A percentile compares a stretch with the other conserved stretches of the same genome.
Conservation (phyloP, 1,284 basidiomycete species). For the Moesziomyces globuligerus region DNA sequence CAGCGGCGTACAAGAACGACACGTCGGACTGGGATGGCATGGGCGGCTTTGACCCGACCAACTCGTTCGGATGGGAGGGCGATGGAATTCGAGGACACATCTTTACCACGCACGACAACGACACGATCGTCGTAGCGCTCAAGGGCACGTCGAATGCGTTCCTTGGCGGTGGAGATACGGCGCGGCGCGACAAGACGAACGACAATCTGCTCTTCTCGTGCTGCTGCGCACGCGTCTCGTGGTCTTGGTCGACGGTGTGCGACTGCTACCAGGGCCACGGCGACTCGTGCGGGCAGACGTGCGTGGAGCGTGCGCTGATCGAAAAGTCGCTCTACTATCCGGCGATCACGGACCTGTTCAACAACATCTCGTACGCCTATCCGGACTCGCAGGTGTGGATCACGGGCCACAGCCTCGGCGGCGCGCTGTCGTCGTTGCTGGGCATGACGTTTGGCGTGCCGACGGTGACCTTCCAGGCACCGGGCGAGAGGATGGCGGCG, state of each 20-base stretch:
- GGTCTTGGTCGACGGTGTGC: conserved; percentile 95
- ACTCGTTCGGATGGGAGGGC: conserved; percentile 90
- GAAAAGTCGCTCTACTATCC: conserved; percentile 90
- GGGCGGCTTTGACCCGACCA: conserved; percentile 69
- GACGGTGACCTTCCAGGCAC: conserved; percentile 87
- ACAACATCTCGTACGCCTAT: conserved; percentile 83
- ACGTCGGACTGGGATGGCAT: conserved; percentile 38
- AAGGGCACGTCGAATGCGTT: conserved; percentile 89
- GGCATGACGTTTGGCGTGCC: conserved; percentile 93
- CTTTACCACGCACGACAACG: conserved; percentile 72
- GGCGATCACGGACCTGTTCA: conserved; percentile 76
- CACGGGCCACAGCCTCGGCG: conserved; percentile 89
- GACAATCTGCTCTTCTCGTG: conserved; percentile 98
- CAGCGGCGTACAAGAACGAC: conserved; percentile 78
- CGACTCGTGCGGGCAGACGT: conserved; percentile 79
- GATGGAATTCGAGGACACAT: conserved; percentile 93
- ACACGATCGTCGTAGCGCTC: conserved; percentile 86
- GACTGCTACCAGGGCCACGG: conserved; percentile 75
- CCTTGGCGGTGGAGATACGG: conserved; percentile 83
- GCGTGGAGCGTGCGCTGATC: conserved; percentile 80
- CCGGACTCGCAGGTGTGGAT: conserved; percentile 93
- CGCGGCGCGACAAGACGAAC: conserved; percentile 90
- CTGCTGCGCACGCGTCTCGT: conserved; percentile 93
- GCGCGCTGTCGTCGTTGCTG: conserved; percentile 83
- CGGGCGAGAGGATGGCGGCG: conserved; percentile 88